Evolutionary conservation across 139 green algal genomes (phyloP).

Genomic region (Chlorella sp.): DNA sequence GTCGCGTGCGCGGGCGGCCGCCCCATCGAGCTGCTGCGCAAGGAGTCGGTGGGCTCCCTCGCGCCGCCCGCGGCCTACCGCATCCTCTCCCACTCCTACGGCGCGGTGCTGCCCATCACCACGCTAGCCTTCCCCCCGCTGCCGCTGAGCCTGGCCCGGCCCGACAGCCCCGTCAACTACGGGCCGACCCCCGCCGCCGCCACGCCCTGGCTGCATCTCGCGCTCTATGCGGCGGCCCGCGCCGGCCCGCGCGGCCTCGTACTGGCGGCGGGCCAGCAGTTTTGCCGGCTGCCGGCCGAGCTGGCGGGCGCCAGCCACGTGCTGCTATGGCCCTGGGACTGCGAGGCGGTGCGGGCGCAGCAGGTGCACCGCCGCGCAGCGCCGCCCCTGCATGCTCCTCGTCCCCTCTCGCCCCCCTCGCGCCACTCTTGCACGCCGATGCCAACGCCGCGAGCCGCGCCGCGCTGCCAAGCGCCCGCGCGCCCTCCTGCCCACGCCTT

Average conservation of each 20-base stretch:
- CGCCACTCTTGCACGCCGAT: too few species aligned
- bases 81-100: constrained; percentile 79
- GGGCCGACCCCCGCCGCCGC: constrained; percentile 57
- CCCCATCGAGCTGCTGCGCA: constrained; percentile 82
- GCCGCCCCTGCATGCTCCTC: too few species aligned
- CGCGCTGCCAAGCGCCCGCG: too few species aligned
- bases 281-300: constrained; percentile 59
- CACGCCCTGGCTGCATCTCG: constrained; percentile 79
- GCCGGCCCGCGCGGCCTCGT: constrained; percentile 65
- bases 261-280: constrained; percentile 65
- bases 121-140: constrained; percentile 70
- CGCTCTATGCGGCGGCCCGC: constrained; percentile 59
- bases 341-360: constrained; percentile 39
- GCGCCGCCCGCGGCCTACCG: constrained; percentile 41
- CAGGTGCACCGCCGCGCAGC: too few species aligned
- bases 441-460: too few species aligned
- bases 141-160: constrained; percentile 45
- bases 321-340: constrained; percentile 74
- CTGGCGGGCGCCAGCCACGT: constrained; percentile 53
- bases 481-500: too few species aligned
- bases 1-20: constrained; percentile 20
- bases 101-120: constrained; percentile 70
- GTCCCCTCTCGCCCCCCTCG: too few species aligned
- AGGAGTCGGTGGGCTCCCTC: constrained; percentile 79
- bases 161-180: constrained; percentile 58